A percentile compares a stretch with the other conserved stretches of the same genome.
These are phyloP conservation scores for Umbellularia californica DNA, from an alignment of 164 flowering plant genomes.

Conservation along the genomic window DNA sequence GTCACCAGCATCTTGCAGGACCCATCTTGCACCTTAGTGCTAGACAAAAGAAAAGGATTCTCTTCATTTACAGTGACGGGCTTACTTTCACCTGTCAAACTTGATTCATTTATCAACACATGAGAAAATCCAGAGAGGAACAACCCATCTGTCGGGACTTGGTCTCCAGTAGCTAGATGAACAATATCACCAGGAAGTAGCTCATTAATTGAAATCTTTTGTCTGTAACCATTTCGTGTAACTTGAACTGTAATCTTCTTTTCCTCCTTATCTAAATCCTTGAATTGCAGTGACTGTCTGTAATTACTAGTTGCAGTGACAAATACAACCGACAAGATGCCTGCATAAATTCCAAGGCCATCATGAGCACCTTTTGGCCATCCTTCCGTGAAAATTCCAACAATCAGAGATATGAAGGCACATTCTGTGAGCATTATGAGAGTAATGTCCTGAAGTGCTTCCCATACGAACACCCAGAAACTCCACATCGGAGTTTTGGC, in stretches of 20 bases:
- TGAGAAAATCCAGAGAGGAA: conserved; percentile 88
- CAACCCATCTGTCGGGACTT: conserved; percentile 92
- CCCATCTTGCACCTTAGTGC: conserved; percentile 96
- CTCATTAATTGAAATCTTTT: conserved; percentile 80
- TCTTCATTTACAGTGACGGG: conserved; percentile 50
- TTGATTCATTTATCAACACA: conserved; percentile 73
- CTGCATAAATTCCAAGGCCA: conserved; percentile 91
- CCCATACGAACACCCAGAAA: conserved; percentile 90
- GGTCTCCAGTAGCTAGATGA: conserved; percentile 86
- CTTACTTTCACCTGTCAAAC: conserved; percentile 88
- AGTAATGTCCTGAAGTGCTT: conserved; percentile 94
- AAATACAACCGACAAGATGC: conserved; percentile 83
- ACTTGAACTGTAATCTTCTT: conserved; percentile 79
- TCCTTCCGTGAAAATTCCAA: conserved; percentile 81
- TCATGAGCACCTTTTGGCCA: conserved; percentile 99
- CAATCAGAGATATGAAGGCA: conserved; percentile 73
- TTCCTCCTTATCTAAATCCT: conserved; percentile 41
- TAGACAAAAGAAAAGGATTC: conserved; percentile 82
- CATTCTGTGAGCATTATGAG: conserved; percentile 85
- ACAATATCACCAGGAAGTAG: conserved; percentile 88
- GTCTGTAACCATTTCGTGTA: conserved; percentile 65
- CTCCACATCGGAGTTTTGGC: conserved; percentile 58
- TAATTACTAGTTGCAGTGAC: conserved; percentile 96
- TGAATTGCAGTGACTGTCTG: conserved; percentile 80
- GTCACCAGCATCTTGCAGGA: conserved; percentile 94